Percentiles rank a stretch among this genome's conserved stretches.
Conservation (phyloP, 2,329 filamentous ascomycete genomes). For the Onygena corvina region DNA sequence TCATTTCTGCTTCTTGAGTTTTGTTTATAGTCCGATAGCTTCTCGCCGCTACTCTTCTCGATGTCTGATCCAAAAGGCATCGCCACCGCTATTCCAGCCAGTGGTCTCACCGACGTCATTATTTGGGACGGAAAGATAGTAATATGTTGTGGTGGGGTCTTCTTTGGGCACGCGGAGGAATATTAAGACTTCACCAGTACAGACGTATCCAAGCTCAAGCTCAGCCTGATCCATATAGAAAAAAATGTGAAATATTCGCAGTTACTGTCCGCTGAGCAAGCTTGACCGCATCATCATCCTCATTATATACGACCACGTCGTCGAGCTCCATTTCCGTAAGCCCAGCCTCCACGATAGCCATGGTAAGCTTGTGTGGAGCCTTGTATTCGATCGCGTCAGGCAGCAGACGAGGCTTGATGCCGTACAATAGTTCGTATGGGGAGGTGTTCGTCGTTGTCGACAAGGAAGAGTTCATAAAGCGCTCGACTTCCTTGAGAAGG, state of each 20-base stretch:
- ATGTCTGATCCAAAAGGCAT: neutral
- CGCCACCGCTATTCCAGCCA: no score
- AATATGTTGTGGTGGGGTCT: slow-evolving; percentile 22
- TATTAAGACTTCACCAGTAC: slow-evolving; percentile 24
- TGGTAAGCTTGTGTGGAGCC: slow-evolving; percentile 20
- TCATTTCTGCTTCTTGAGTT: neutral
- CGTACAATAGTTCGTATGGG: no score
- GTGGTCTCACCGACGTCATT: slow-evolving; percentile 25
- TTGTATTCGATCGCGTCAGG: slow-evolving; percentile 23
- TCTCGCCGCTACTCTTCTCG: neutral
- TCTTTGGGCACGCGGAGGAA: slow-evolving; percentile 27
- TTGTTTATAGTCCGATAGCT: slow-evolving; percentile 4
- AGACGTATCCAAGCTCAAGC: slow-evolving; percentile 21
- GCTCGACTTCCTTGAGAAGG: no score
- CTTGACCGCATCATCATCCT: slow-evolving; percentile 21
- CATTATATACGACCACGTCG: slow-evolving; percentile 19
- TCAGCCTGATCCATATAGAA: slow-evolving; percentile 22
- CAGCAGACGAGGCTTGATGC: no score
- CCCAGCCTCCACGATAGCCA: slow-evolving; percentile 19
- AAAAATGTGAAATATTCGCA: slow-evolving; percentile 23
- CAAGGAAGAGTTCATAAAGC: no score
- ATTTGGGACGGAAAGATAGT: slow-evolving; percentile 25
- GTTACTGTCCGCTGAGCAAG: slow-evolving; percentile 19
- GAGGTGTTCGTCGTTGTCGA: no score
- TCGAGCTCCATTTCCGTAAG: slow-evolving; percentile 19